Base-by-base conservation (phyloP, 768 basidiomycete species). In the Amyloporia xantha region DNA sequence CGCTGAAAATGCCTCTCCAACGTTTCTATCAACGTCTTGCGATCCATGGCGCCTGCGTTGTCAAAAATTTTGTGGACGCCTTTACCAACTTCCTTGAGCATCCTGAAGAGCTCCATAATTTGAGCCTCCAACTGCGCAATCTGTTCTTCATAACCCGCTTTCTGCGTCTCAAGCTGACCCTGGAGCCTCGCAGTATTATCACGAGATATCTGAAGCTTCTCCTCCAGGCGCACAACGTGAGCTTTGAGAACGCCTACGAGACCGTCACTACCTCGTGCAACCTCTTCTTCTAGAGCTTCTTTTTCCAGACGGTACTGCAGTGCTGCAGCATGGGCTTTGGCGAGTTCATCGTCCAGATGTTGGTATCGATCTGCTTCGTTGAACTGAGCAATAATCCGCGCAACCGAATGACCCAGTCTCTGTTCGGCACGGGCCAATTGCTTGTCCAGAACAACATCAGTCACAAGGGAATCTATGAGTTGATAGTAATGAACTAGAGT, bases 41-140 rank as follows among this genome's bases (percentile, higher is more conserved):
- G 77, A 59, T 94, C 86, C 79, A 92, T 81, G 6, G 73, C 65
- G 6, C 72, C 76, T 19, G 69, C 66, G 37, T 76, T 74, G 25
- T 67, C 87, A 17, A 88, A 68, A 51, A 93, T 80, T 52, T 76
- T 78, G 48, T 89, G 86, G 30, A 91, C 77, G 12, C 86, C 84
- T 48, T 77, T 81, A 13, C 86, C 82, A 28, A 86, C 77, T 59
- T 95, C 89, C 62, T 82, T 88, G 47, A 98, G 72, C 91, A 96
- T 95, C 56, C 86, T 77, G 71, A 94, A 98, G 15, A 97, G 67
- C 62, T 96, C 93, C 75, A 88, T 80, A 52, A 95, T 94, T 71
- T 96, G 90, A 11, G 84, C 77, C 61, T 96, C 92, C 12, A 95
- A 81, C 63, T 95, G 89, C 3, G 79, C 74, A 49, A 97, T 91